Evolutionary conservation across 352 stramenopile species (phyloP).

Genomic region (Saprolegnia diclina): DNA sequence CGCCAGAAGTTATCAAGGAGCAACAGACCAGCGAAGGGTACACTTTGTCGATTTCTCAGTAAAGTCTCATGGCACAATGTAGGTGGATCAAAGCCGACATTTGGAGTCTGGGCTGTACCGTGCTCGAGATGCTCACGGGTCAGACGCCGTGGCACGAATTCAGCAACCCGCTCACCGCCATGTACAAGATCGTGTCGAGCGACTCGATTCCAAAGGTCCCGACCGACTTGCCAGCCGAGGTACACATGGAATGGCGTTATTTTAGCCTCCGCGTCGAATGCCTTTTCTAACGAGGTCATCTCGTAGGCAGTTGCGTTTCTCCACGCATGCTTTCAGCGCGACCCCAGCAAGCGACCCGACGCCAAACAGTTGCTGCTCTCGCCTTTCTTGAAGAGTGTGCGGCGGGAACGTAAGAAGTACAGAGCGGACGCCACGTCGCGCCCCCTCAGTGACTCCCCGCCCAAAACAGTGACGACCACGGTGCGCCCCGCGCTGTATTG

Average conservation of each 20-base stretch:
- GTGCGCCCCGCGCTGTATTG: neutral
- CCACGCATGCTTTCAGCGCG: constrained; percentile 53
- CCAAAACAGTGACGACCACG: neutral
- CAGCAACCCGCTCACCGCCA: constrained; percentile 69
- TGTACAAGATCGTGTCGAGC: constrained; percentile 75
- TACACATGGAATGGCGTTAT: neutral
- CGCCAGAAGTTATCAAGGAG: constrained; percentile 8
- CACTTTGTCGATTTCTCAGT: constrained; percentile 93
- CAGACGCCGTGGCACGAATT: constrained; percentile 79
- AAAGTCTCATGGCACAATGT: constrained; percentile 72
- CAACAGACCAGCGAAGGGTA: constrained; percentile 59
- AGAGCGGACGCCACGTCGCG: neutral
- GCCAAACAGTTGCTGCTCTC: constrained; percentile 87
- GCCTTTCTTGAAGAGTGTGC: constrained; percentile 68
- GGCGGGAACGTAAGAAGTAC: neutral
- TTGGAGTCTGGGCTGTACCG: constrained; percentile 85
- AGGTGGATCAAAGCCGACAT: constrained; percentile 87
- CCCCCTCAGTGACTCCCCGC: too few relatives aligned
- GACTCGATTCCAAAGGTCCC: constrained; percentile 49
- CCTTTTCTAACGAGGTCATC: neutral
- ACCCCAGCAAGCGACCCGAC: constrained; percentile 68
- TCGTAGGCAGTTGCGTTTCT: constrained; percentile 52
- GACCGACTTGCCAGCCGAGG: constrained; percentile 32
- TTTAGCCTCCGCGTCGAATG: neutral
- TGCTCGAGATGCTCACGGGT: constrained; percentile 88